Conservation (phyloP, 2,329 filamentous ascomycete species). For the Cytospora leucostoma region DNA sequence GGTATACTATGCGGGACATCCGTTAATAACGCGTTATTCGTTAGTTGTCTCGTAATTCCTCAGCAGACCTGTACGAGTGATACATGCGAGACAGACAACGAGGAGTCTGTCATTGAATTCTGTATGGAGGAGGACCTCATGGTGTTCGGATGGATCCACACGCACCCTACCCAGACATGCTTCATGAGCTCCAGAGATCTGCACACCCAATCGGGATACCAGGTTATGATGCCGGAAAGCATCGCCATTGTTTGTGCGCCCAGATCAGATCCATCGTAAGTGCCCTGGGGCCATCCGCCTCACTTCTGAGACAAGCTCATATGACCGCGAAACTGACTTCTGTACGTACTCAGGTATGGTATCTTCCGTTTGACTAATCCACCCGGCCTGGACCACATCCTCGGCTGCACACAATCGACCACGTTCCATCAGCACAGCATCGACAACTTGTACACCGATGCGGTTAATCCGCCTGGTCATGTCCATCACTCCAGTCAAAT, state of each 20-base stretch:
- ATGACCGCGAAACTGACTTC: background rate
- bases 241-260: conserved; percentile 97
- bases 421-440: conserved; percentile 77
- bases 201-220: conserved; percentile 92
- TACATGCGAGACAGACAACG: conserved; percentile 92
- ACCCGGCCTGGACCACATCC: conserved; percentile 81
- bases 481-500: conserved; percentile 68
- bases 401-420: conserved; percentile 74
- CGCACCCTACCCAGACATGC: conserved; percentile 92
- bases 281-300: conserved; percentile 28
- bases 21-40: conserved; percentile 91
- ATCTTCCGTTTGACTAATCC: conserved; percentile 93
- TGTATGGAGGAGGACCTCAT: conserved; percentile 82
- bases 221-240: conserved; percentile 94
- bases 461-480: conserved; percentile 65
- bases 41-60: conserved; percentile 84
- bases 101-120: conserved; percentile 82
- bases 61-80: conserved; percentile 88
- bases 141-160: conserved; percentile 96
- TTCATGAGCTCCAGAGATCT: conserved; percentile 96
- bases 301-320: background rate
- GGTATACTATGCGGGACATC: conserved; percentile 90
- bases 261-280: conserved; percentile 72
- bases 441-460: conserved; percentile 76
- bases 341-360: conserved; percentile 65